Evolutionary conservation across 345 rosid genomes (phyloP).

Genomic region (Lumnitzera racemosa): DNA sequence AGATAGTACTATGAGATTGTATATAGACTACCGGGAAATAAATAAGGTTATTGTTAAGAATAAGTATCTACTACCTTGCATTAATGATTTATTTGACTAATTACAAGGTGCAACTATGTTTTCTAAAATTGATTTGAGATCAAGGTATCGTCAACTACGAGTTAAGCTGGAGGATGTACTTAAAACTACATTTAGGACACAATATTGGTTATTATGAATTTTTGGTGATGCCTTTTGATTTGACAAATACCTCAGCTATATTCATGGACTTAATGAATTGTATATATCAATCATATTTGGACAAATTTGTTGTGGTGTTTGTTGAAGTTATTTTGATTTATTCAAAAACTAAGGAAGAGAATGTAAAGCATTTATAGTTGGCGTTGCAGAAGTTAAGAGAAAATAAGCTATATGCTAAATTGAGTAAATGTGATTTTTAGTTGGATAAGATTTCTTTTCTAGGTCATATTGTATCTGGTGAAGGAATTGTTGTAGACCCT

Average conservation of each 20-base stretch:
- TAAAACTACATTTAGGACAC: too few species aligned
- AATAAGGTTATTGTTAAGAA: too few species aligned
- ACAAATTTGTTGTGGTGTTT: neutral
- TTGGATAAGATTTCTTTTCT: neutral
- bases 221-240: neutral
- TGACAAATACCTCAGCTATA: neutral
- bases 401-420: neutral
- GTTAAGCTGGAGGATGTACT: too few species aligned
- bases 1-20: too few species aligned
- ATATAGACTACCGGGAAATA: too few species aligned
- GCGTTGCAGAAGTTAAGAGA: neutral
- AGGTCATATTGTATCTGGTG: neutral
- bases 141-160: too few species aligned
- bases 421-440: neutral
- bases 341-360: neutral
- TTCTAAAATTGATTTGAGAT: too few species aligned
- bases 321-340: neutral
- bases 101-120: too few species aligned
- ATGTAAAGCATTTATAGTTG: neutral
- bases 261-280: constrained; percentile 4
- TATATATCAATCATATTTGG: neutral
- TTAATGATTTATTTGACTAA: too few species aligned
- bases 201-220: neutral
- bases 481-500: neutral
- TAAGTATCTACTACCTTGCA: too few species aligned